These are phyloP conservation scores for Globisporangium middletonii DNA, from an alignment of 352 stramenopile species.

Conservation along the genomic window DNA sequence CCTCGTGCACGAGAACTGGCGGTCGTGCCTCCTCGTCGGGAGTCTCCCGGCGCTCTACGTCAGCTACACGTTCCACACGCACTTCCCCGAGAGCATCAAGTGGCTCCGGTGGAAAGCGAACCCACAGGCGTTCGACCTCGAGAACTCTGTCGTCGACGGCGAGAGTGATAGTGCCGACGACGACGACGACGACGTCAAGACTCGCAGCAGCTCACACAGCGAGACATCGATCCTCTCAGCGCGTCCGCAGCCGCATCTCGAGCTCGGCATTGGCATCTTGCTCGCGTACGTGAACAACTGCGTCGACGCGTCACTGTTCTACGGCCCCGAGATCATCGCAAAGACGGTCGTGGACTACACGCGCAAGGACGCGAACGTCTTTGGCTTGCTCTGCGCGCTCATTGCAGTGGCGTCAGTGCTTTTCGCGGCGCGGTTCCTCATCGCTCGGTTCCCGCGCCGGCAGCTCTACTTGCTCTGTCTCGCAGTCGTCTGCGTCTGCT, in stretches of 20 bases:
- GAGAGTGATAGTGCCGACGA: conserved; percentile 15
- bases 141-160: conserved; percentile 22
- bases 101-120: conserved; percentile 73
- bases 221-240: not conserved
- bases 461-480: conserved; percentile 71
- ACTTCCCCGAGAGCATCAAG: conserved; percentile 75
- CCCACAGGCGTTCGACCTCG: conserved; percentile 36
- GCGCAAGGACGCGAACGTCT: conserved; percentile 63
- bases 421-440: conserved; percentile 60
- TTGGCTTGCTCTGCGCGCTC: conserved; percentile 63
- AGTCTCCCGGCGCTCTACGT: conserved; percentile 69
- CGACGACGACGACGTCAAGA: conserved; percentile 11
- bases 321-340: conserved; percentile 77
- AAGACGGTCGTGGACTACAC: conserved; percentile 57
- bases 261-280: conserved; percentile 70
- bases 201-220: conserved; percentile 2
- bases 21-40: conserved; percentile 63
- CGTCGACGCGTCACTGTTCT: conserved; percentile 84
- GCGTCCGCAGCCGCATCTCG: conserved; percentile 30
- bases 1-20: conserved; percentile 68
- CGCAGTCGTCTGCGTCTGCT: conserved; percentile 60
- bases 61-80: conserved; percentile 65
- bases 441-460: conserved; percentile 56
- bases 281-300: conserved; percentile 87
- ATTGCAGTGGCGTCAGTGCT: conserved; percentile 65